A percentile compares a stretch with the other conserved stretches of the same genome.
Conservation (phyloP, 768 basidiomycete genomes). For the Galerina sulciceps region DNA sequence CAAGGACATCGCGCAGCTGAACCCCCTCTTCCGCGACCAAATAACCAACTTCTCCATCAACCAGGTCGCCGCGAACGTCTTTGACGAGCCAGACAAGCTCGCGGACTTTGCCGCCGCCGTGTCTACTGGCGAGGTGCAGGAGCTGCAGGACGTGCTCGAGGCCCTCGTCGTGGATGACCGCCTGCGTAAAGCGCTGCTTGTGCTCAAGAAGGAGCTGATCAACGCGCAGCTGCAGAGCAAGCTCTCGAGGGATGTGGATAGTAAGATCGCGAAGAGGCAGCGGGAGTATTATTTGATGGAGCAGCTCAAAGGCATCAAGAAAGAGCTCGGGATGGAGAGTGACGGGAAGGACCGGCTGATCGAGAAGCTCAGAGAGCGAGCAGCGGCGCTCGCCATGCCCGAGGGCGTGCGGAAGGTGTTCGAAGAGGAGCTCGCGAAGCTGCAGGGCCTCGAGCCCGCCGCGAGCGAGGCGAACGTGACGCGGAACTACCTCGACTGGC, state of each 20-base stretch:
- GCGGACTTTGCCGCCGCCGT: slow-evolving; percentile 98
- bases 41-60: slow-evolving; percentile 96
- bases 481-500: slow-evolving; percentile 92
- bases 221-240: slow-evolving; percentile 95
- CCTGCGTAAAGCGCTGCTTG: slow-evolving; percentile 85
- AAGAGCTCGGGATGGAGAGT: slow-evolving; percentile 93
- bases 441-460: slow-evolving; percentile 87
- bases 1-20: slow-evolving; percentile 97
- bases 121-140: slow-evolving; percentile 88
- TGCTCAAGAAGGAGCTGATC: slow-evolving; percentile 97
- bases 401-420: slow-evolving; percentile 90
- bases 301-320: slow-evolving; percentile 95
- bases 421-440: slow-evolving; percentile 92
- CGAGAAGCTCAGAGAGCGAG: slow-evolving; percentile 90
- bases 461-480: slow-evolving; percentile 94
- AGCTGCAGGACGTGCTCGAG: slow-evolving; percentile 94
- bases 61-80: slow-evolving; percentile 90
- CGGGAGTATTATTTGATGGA: slow-evolving; percentile 97
- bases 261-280: slow-evolving; percentile 93
- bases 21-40: slow-evolving; percentile 97
- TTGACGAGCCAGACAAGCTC: slow-evolving; percentile 96
- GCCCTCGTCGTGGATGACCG: slow-evolving; percentile 85
- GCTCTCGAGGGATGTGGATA: slow-evolving; percentile 90
- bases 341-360: slow-evolving; percentile 95
- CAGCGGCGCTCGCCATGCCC: slow-evolving; percentile 84